Conservation (phyloP, 805 yeast species). For the Starmerella khaoyaiensis region DNA sequence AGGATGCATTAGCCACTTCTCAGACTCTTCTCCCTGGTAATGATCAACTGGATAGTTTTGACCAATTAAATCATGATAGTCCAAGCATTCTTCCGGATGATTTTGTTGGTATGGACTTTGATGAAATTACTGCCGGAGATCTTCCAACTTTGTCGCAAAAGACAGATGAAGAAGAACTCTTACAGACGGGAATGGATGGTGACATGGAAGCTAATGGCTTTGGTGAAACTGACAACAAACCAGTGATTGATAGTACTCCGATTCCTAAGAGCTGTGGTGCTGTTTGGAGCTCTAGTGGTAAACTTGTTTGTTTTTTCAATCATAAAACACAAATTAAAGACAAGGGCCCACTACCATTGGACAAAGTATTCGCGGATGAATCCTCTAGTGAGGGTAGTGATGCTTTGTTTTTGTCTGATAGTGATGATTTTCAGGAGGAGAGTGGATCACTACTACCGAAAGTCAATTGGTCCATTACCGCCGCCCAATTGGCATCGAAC, state of each 20-base stretch:
- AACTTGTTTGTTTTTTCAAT: slow-evolving; percentile 68
- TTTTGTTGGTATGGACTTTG: too few relatives aligned
- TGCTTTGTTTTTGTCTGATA: slow-evolving; percentile 16
- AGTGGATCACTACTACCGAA: neutral
- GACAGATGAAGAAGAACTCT: neutral
- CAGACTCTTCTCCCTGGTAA: neutral
- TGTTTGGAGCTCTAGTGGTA: slow-evolving; percentile 67
- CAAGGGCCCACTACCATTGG: slow-evolving; percentile 19
- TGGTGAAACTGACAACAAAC: slow-evolving; percentile 15
- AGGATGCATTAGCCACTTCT: slow-evolving; percentile 13
- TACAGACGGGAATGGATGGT: slow-evolving; percentile 26
- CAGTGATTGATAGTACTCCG: slow-evolving; percentile 63
- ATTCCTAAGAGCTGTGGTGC: slow-evolving; percentile 93
- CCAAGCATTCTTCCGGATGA: neutral
- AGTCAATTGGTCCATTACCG: slow-evolving; percentile 17
- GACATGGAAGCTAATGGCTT: slow-evolving; percentile 24
- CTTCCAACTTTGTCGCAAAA: too few relatives aligned
- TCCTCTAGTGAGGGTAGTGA: slow-evolving; percentile 7
- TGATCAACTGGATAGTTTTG: neutral
- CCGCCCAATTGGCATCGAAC: slow-evolving; percentile 7
- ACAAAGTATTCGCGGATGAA: slow-evolving; percentile 21
- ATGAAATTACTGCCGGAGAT: neutral
- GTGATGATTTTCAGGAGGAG: slow-evolving; percentile 18
- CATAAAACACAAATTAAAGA: slow-evolving; percentile 20
- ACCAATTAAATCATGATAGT: neutral